Base-by-base conservation (phyloP, 345 rosid genomes). In the Theobroma cacao region DNA sequence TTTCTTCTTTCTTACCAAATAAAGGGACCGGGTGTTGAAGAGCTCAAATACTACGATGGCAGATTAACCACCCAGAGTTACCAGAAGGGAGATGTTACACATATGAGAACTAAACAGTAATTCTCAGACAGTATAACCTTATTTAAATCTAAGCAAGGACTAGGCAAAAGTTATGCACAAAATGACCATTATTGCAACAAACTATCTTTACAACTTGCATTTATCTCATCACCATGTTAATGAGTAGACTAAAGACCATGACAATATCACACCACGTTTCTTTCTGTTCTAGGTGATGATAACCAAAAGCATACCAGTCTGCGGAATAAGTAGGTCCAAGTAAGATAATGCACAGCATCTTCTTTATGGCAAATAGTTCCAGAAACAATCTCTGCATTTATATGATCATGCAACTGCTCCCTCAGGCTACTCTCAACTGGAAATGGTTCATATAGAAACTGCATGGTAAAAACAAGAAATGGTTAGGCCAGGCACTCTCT, bases 341-440 rank as follows among this genome's bases (percentile, higher is more conserved):
- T 91, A 78, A 95, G 92, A 84, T 92, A 95, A 85, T 92, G 98
- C 74, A 95, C 81, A 3, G 97, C 99, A 84, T 95, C 98, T 90
- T 93, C 98, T 87, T 93, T 92, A 77, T 89, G 91, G 86, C 83
- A 89, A 55, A 95, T 93, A 78, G 99, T 95, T 74, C 96, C 93
- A 30, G 94, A 87, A 81, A 91, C 91, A 73, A 95, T 93, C 89
- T 95, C 99, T 28, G 99, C 99, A 64, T 93, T 95, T 80, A 93
- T 89, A 83, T 95, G 98, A 63, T 92, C 85, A 69, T 92, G 96
- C 85, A 95, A 75, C 75, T 84, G 92, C 86, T 91, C 99, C 85
- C 89, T 90, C 88, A 95, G 85, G 88, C 99, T 93, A 87, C 99
- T 95, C 85, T 95, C 99, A 76, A 95, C 99, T 0, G 99, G 99